These are phyloP conservation scores for Saccharomycopsis hybrid DNA, from an alignment of 1,139 yeast genomes.

Conservation along the genomic window DNA sequence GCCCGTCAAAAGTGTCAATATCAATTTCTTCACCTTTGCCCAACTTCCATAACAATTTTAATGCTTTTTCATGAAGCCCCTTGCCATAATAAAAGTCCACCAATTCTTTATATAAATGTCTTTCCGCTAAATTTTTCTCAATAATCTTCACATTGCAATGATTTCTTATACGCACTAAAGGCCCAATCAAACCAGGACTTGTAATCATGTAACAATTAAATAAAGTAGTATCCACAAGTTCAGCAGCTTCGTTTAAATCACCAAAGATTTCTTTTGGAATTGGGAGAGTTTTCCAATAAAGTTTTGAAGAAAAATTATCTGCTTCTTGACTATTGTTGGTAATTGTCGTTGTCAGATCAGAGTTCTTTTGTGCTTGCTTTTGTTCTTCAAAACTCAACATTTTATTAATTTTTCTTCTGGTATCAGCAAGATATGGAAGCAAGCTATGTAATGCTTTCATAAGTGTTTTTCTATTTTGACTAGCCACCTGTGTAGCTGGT, in stretches of 20 bases:
- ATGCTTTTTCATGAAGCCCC: constrained; percentile 58
- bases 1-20: constrained; percentile 18
- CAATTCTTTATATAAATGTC: constrained; percentile 47
- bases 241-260: constrained; percentile 34
- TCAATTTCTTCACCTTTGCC: constrained; percentile 23
- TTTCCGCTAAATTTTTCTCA: constrained; percentile 41
- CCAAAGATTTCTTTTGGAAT: constrained; percentile 29
- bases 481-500: neutral
- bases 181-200: constrained; percentile 71
- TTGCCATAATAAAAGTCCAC: constrained; percentile 73
- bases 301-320: constrained; percentile 9
- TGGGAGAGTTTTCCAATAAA: constrained; percentile 24
- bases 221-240: constrained; percentile 68
- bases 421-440: constrained; percentile 48
- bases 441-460: constrained; percentile 44
- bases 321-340: constrained; percentile 13
- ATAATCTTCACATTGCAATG: constrained; percentile 65
- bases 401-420: constrained; percentile 40
- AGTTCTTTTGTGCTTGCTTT: constrained; percentile 18
- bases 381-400: constrained; percentile 22
- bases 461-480: constrained; percentile 27
- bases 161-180: constrained; percentile 71
- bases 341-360: constrained; percentile 9
- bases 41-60: constrained; percentile 44
- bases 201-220: constrained; percentile 66